Conservation (phyloP, 805 yeast species). For the Priceomyces melissophilus region DNA sequence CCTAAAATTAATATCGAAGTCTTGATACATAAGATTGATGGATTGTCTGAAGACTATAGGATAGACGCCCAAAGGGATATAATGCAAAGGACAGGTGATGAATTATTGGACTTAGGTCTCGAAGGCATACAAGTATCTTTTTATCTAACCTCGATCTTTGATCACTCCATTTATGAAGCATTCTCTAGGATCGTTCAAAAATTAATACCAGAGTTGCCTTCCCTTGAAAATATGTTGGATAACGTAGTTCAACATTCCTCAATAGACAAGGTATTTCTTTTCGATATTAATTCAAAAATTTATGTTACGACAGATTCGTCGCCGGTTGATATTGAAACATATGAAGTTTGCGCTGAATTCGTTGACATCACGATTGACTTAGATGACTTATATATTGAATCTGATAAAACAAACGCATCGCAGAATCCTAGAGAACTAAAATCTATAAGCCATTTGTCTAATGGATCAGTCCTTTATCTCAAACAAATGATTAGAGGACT, state of each 20-base stretch:
- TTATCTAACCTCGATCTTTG: conserved; percentile 90
- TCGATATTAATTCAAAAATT: conserved; percentile 88
- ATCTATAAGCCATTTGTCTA: conserved; percentile 72
- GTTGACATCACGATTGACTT: conserved; percentile 91
- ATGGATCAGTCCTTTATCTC: conserved; percentile 79
- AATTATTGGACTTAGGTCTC: conserved; percentile 79
- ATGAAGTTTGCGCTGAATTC: conserved; percentile 96
- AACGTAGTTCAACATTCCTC: conserved; percentile 83
- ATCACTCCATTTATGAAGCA: conserved; percentile 94
- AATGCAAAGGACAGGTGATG: conserved; percentile 94
- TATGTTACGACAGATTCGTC: conserved; percentile 95
- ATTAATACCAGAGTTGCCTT: conserved; percentile 82
- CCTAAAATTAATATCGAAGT: conserved; percentile 88
- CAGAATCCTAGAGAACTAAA: conserved; percentile 39
- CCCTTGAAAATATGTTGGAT: conserved; percentile 84
- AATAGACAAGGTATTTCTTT: conserved; percentile 88
- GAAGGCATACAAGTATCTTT: conserved; percentile 90
- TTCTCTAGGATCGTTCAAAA: conserved; percentile 91
- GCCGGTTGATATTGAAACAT: conserved; percentile 92
- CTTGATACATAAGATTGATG: conserved; percentile 92
- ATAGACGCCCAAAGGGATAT: conserved; percentile 95
- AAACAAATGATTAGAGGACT: conserved; percentile 91
- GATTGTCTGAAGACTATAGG: conserved; percentile 88
- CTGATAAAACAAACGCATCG: conserved; percentile 9
- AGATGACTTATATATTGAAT: conserved; percentile 58